Evolutionary conservation across 2,329 filamentous ascomycete species (phyloP).

Genomic region (Colletotrichum spinosum): DNA sequence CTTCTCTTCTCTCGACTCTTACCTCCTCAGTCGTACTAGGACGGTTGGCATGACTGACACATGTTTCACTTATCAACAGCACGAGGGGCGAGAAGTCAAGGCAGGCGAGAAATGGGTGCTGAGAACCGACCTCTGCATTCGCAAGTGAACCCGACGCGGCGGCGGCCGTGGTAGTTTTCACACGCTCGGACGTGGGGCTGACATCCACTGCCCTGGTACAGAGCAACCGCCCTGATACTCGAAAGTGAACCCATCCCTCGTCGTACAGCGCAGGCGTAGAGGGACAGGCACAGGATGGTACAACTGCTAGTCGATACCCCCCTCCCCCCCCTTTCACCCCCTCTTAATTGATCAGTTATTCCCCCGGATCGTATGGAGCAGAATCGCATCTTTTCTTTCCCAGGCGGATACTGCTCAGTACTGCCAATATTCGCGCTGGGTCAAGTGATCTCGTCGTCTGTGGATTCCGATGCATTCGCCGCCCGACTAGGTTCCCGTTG

Average conservation of each 20-base stretch:
- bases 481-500: slow-evolving; percentile 23
- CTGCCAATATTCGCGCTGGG: background rate
- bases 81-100: slow-evolving; percentile 84
- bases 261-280: background rate
- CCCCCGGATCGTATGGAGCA: slow-evolving; percentile 19
- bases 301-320: background rate
- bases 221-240: background rate
- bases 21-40: slow-evolving; percentile 15
- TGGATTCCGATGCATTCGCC: slow-evolving; percentile 16
- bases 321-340: slow-evolving; percentile 4
- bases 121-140: slow-evolving; percentile 82
- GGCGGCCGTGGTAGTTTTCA: background rate
- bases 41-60: slow-evolving; percentile 29
- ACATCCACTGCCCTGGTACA: slow-evolving; percentile 14
- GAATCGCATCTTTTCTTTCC: background rate
- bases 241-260: background rate
- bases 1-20: slow-evolving; percentile 16
- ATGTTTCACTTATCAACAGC: slow-evolving; percentile 54
- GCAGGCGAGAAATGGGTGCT: slow-evolving; percentile 93
- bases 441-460: slow-evolving; percentile 19
- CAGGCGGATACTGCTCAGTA: too few species aligned
- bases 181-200: slow-evolving; percentile 21
- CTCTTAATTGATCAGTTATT: slow-evolving; percentile 25
- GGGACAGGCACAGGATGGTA: too few species aligned
- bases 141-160: slow-evolving; percentile 50